These are phyloP conservation scores for Solanum piurae DNA, from an alignment of 257 asterid species.

Conservation along the genomic window DNA sequence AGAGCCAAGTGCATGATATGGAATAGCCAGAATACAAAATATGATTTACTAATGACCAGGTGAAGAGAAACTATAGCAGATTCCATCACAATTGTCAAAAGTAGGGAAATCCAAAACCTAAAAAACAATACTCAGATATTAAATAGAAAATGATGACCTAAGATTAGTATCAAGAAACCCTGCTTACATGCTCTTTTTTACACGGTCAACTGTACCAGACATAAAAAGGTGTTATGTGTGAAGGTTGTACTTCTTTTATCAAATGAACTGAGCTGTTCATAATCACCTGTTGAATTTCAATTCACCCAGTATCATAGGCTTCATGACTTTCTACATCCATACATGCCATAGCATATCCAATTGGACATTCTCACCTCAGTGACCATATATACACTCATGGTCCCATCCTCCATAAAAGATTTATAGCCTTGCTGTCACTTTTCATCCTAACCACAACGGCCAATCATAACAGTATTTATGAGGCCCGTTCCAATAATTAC, in stretches of 20 bases:
- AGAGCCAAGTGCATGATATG: background rate
- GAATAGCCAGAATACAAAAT: background rate
- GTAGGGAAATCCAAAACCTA: background rate
- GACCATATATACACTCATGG: background rate
- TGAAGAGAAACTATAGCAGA: background rate
- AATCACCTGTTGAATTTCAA: background rate
- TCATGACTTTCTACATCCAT: background rate
- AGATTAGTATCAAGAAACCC: background rate
- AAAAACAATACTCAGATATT: background rate
- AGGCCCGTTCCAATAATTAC: background rate
- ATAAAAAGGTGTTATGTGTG: background rate
- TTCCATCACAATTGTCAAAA: background rate
- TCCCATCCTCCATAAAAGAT: background rate
- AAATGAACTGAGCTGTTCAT: background rate
- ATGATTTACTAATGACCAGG: background rate
- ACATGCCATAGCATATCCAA: background rate
- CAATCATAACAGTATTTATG: background rate
- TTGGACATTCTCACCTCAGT: background rate
- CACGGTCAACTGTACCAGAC: background rate
- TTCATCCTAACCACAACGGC: background rate
- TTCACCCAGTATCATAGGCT: background rate
- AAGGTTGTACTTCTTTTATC: background rate
- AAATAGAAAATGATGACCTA: background rate
- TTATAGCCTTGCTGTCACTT: background rate
- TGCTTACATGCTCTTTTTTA: background rate